Conservation (phyloP, 495 filamentous ascomycete species). For the Emericellopsis terricola region DNA sequence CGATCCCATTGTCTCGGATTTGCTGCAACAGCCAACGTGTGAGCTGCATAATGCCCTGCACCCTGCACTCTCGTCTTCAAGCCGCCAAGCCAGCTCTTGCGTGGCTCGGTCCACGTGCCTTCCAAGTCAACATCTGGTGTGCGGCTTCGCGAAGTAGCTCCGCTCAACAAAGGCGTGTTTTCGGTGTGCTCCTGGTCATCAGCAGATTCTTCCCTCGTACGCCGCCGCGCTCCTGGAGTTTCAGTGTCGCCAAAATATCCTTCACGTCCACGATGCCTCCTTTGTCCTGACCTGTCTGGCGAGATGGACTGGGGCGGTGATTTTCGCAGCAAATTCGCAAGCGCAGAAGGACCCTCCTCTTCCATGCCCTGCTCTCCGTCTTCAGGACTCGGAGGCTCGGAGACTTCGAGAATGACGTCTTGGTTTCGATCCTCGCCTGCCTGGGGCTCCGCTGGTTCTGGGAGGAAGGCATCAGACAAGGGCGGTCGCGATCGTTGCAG, state of each 20-base stretch:
- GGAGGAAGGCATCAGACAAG: not conserved
- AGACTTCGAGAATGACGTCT: conserved; percentile 38
- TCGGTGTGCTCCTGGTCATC: not conserved
- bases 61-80: conserved; percentile 3
- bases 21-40: conserved; percentile 7
- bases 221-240: not conserved
- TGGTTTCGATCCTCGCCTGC: conserved; percentile 4
- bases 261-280: not conserved
- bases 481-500: conserved; percentile 11
- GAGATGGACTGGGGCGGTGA: conserved; percentile 22
- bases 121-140: conserved; percentile 16
- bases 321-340: conserved; percentile 44
- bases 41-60: conserved; percentile 1
- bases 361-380: conserved; percentile 10
- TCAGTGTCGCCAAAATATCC: not conserved
- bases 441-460: conserved; percentile 5
- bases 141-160: not conserved
- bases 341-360: conserved; percentile 33
- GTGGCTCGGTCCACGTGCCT: conserved; percentile 15
- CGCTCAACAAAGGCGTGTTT: not conserved
- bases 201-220: not conserved
- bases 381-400: conserved; percentile 39
- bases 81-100: conserved; percentile 7
- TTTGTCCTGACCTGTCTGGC: conserved; percentile 4
- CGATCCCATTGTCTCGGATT: conserved; percentile 61